Conservation (phyloP, 176 grass and related monocot genomes). For the Secale cereale region DNA sequence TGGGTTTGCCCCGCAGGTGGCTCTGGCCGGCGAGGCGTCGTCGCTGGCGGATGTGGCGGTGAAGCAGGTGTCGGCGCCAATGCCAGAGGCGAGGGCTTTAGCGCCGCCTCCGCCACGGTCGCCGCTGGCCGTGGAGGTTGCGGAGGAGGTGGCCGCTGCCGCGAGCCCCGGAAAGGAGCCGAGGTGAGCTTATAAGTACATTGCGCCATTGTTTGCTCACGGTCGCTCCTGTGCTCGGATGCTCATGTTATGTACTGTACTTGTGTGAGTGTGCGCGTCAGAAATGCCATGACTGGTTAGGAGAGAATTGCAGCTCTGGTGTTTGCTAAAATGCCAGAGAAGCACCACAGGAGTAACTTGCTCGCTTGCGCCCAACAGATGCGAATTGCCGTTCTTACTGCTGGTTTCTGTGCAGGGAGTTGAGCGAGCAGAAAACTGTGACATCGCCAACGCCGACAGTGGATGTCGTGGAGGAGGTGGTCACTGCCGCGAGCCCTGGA, state of each 20-base stretch:
- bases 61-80: not conserved
- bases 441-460: not conserved
- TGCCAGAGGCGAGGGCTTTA: not conserved
- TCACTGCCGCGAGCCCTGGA: not conserved
- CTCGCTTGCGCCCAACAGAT: not conserved
- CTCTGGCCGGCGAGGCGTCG: not conserved
- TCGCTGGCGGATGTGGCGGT: not conserved
- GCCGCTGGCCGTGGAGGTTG: not conserved
- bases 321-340: constrained; percentile 17
- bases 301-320: not conserved
- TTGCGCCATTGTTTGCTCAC: not conserved
- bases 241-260: no score
- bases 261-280: not conserved
- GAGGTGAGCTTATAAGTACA: constrained; percentile 24
- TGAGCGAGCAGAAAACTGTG: not conserved
- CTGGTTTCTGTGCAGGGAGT: not conserved
- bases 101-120: not conserved
- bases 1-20: constrained; percentile 24
- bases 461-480: not conserved
- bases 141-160: not conserved
- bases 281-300: no score
- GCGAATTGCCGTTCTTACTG: not conserved
- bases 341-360: not conserved
- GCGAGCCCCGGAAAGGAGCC: not conserved
- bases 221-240: not conserved